Evolutionary conservation across 257 asterid genomes (phyloP).

Genomic region (Leptodermis oblonga): DNA sequence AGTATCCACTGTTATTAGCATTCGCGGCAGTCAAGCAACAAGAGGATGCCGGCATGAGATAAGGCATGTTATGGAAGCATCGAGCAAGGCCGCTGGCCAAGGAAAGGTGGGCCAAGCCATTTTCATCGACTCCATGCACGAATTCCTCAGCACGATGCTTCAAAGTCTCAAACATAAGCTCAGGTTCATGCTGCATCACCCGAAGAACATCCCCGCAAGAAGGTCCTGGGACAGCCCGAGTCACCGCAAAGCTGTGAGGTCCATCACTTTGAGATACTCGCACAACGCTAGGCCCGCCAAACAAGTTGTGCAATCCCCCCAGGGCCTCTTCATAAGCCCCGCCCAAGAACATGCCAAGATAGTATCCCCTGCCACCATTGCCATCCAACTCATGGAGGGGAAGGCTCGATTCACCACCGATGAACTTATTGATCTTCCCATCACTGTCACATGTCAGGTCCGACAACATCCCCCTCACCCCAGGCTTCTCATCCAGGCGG

Average conservation of each 20-base stretch:
- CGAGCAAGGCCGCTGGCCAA: slow-evolving; percentile 51
- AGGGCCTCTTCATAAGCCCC: slow-evolving; percentile 98
- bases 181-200: slow-evolving; percentile 90
- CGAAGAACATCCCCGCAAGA: slow-evolving; percentile 79
- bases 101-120: slow-evolving; percentile 14
- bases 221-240: slow-evolving; percentile 70
- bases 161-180: slow-evolving; percentile 82
- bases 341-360: slow-evolving; percentile 86
- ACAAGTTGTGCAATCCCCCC: slow-evolving; percentile 84
- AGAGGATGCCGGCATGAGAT: slow-evolving; percentile 43
- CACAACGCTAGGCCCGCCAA: slow-evolving; percentile 86
- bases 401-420: slow-evolving; percentile 88
- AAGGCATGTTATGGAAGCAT: slow-evolving; percentile 85
- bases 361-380: slow-evolving; percentile 40
- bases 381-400: slow-evolving; percentile 68
- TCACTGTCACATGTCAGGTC: slow-evolving; percentile 96
- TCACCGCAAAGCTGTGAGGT: slow-evolving; percentile 78
- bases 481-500: slow-evolving; percentile 70
- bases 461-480: slow-evolving; percentile 56
- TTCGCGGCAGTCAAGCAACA: slow-evolving; percentile 50
- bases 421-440: slow-evolving; percentile 84
- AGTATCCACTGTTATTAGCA: slow-evolving; percentile 36
- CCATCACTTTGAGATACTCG: slow-evolving; percentile 81
- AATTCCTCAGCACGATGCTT: slow-evolving; percentile 76
- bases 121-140: slow-evolving; percentile 25